These are phyloP conservation scores for Raddia guianensis DNA, from an alignment of 176 grass and related monocot genomes.

Conservation along the genomic window DNA sequence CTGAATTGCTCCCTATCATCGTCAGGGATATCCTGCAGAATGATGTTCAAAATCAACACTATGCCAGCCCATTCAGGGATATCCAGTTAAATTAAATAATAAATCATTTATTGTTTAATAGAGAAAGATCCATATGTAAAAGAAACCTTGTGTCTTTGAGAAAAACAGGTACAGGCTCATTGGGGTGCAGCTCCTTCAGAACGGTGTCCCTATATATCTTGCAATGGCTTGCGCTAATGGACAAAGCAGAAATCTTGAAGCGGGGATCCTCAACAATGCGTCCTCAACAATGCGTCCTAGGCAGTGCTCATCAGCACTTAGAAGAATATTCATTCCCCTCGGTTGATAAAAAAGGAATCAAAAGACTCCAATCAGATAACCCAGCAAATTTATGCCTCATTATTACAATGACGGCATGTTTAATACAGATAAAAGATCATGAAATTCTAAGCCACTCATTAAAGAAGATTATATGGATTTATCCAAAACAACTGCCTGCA, in stretches of 20 bases:
- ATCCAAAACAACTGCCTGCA: background rate
- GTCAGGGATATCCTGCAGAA: too few relatives aligned
- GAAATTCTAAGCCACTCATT: background rate
- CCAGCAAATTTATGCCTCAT: background rate
- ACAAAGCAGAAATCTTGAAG: conserved; percentile 53
- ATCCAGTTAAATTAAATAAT: conserved; percentile 38
- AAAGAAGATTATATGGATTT: background rate
- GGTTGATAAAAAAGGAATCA: background rate
- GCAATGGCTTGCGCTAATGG: conserved; percentile 75
- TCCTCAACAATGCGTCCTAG: conserved; percentile 59
- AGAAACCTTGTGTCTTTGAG: conserved; percentile 90
- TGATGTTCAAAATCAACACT: too few relatives aligned
- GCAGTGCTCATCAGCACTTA: conserved; percentile 75
- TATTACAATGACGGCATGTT: conserved; percentile 1
- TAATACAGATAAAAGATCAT: conserved; percentile 2
- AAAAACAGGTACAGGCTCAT: conserved; percentile 52
- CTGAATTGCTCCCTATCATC: too few relatives aligned
- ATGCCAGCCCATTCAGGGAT: too few relatives aligned
- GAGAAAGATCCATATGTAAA: conserved; percentile 29
- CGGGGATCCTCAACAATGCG: conserved; percentile 50
- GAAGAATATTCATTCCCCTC: conserved; percentile 82
- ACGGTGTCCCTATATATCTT: conserved; percentile 72
- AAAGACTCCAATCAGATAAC: conserved; percentile 35
- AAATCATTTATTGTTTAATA: background rate
- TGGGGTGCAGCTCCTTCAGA: conserved; percentile 39